Evolutionary conservation across 177 flowering plant genomes (phyloP).

Genomic region (Vitis hybrid): DNA sequence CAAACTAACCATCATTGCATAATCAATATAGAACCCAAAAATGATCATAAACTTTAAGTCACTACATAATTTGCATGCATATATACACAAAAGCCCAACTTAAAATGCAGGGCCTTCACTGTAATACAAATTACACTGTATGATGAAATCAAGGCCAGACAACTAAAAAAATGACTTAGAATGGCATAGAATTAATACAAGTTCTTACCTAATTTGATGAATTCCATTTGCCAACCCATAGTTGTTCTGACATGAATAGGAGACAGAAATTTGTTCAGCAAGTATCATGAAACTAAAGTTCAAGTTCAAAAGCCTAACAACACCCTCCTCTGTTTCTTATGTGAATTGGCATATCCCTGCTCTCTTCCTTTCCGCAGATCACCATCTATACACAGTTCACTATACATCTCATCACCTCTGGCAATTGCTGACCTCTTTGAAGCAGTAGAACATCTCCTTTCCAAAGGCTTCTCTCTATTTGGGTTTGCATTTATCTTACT

Average conservation of each 20-base stretch:
- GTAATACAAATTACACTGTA: not conserved
- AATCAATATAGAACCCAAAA: no score
- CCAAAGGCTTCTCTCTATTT: slow-evolving; percentile 32
- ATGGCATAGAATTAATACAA: not conserved
- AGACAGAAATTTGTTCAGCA: not conserved
- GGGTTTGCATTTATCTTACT: slow-evolving; percentile 30
- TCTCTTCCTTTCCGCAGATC: slow-evolving; percentile 56
- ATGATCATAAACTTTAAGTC: no score
- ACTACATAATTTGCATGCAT: not conserved
- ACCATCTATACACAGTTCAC: slow-evolving; percentile 48
- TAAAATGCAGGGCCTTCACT: not conserved
- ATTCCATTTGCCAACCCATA: not conserved
- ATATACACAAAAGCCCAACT: not conserved
- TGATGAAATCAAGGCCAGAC: not conserved
- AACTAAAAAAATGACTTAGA: not conserved
- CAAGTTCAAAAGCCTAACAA: not conserved
- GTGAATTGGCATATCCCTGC: slow-evolving; percentile 19
- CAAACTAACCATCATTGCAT: no score
- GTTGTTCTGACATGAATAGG: not conserved
- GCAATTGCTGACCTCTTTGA: slow-evolving; percentile 12
- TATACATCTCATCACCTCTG: slow-evolving; percentile 15
- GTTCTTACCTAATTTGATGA: slow-evolving; percentile 2
- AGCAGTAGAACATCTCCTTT: slow-evolving; percentile 24
- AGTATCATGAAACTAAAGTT: slow-evolving; percentile 2
- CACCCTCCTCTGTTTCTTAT: slow-evolving; percentile 21